These are phyloP conservation scores for Candida michaelii DNA, from an alignment of 805 yeast species.

Conservation along the genomic window DNA sequence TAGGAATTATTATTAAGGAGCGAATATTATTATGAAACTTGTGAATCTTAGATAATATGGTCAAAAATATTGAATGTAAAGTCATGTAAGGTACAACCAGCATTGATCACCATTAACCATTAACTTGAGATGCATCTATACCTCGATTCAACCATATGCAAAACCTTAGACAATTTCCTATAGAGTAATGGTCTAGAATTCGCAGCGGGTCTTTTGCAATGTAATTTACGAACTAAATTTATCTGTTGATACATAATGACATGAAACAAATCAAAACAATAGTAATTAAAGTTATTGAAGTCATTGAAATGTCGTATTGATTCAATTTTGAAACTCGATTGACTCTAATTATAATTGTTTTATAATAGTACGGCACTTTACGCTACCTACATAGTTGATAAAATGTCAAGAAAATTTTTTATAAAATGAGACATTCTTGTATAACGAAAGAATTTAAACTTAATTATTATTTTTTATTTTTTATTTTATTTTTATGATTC, in stretches of 20 bases:
- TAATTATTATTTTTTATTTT: background rate
- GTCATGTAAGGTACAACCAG: background rate
- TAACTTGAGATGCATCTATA: too few species aligned
- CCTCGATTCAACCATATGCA: too few species aligned
- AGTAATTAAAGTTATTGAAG: background rate
- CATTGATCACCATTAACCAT: too few species aligned
- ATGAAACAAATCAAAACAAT: conserved; percentile 2
- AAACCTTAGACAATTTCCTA: too few species aligned
- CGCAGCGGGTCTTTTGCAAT: conserved; percentile 4
- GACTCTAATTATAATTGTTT: background rate
- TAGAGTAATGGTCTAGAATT: background rate
- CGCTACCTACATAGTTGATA: background rate
- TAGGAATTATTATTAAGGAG: too few species aligned
- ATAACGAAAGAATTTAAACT: conserved; percentile 6
- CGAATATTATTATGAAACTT: too few species aligned
- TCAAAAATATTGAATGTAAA: background rate
- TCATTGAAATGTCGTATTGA: conserved; percentile 3
- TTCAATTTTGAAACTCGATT: conserved; percentile 1
- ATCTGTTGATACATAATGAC: conserved; percentile 1
- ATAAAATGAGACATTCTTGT: background rate
- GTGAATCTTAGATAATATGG: too few species aligned
- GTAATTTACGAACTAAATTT: conserved; percentile 1
- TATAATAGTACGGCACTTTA: conserved; percentile 2
- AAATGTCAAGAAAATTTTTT: too few species aligned
- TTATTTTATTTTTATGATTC: background rate